Evolutionary conservation across 208 protist genomes (phyloP), one percentile per base, ranked within the genome.

Genomic region (Sergeia podlipaevii): DNA sequence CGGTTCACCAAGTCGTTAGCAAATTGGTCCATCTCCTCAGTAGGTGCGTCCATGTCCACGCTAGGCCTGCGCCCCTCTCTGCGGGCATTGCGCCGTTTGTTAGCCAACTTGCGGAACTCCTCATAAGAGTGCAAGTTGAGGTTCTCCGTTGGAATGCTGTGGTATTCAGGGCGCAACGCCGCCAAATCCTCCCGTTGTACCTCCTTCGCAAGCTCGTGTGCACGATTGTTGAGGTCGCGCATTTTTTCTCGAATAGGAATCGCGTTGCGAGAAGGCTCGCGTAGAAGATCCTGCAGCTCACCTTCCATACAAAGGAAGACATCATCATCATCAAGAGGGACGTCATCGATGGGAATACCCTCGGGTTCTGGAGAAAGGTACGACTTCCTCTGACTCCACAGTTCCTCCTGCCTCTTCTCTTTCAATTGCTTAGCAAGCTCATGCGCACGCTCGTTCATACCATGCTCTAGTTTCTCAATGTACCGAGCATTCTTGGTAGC

Each of bases 81-180:
- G 3, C 20, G 24, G 30, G 23, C 38, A 10, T 10, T 15, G 41
- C 75, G 70, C 42, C 69, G 68, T 20, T 72, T 63, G 62, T 81
- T 85, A 21, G 82, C 87, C 26, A 72, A 60, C 26, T 74, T 65
- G 39, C 71, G 61, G 64, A 94, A 94, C 52, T 63, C 65, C 17
- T 60, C 53, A 56, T 91, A 70, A 24, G 54, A 49, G 50, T 94
- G 83, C 13, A 67, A 52, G 28, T 58, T 56, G 21, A 69, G 41
- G 8, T 68, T 30, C 17, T 59, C 60, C 34, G 44, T 57, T 17
- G 68, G 68, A 44, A 81, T 65, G 30, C 33, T 38, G 3, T 66
- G 42, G 45, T 81, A 81, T 4, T 56, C 30, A n/a, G n/a, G 32
- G 33, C 48, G 49, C 2, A 70, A 29, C 3, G 13, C 34, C 18